These are phyloP conservation scores for Mrakia gelida DNA, from an alignment of 768 basidiomycete genomes.

Conservation along the genomic window DNA sequence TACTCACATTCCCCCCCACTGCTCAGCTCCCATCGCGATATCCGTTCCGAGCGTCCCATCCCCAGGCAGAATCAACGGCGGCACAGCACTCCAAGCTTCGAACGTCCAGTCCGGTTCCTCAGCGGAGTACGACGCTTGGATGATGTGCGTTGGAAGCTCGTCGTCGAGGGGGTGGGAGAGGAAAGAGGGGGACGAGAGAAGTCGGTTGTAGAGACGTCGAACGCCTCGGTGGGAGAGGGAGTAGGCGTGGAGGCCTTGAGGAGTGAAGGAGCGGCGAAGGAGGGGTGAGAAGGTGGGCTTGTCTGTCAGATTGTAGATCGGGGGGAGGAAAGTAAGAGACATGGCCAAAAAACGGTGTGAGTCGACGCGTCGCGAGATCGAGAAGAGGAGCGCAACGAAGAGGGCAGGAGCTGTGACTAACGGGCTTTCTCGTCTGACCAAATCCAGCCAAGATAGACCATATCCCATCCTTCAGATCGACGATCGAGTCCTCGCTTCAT, in stretches of 20 bases:
- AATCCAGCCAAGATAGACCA: conserved; percentile 22
- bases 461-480: conserved; percentile 17
- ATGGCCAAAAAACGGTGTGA: too few relatives aligned
- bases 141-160: neutral
- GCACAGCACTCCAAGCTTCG: neutral
- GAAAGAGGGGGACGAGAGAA: neutral
- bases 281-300: neutral
- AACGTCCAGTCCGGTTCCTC: neutral
- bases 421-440: neutral
- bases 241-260: conserved; percentile 3
- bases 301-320: too few relatives aligned
- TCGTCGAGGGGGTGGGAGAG: conserved; percentile 21
- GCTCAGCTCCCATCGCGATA: neutral
- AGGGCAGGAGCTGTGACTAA: too few relatives aligned
- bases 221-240: conserved; percentile 17
- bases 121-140: neutral
- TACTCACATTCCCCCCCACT: conserved; percentile 1
- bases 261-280: neutral
- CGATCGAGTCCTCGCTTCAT: conserved; percentile 5
- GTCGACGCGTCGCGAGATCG: too few relatives aligned
- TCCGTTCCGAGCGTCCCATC: conserved; percentile 5
- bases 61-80: conserved; percentile 14
- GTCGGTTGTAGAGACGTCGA: neutral
- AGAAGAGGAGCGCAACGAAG: too few relatives aligned
- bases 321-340: too few relatives aligned